A percentile compares a stretch with the other conserved stretches of the same genome.
These are phyloP conservation scores for Colletotrichum echinochloae DNA, from an alignment of 2,329 filamentous ascomycete species.

Conservation along the genomic window DNA sequence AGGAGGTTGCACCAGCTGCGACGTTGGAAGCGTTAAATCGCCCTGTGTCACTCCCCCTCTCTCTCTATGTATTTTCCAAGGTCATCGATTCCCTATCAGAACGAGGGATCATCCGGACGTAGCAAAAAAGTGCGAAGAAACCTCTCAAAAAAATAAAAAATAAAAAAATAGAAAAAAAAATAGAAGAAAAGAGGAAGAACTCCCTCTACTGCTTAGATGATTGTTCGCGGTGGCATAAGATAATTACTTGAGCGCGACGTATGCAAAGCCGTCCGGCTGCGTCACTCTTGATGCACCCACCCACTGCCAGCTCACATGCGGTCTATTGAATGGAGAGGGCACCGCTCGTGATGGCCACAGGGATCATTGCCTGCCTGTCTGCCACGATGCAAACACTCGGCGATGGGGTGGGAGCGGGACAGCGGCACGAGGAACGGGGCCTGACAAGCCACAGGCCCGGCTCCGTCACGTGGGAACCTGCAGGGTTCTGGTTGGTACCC, in stretches of 20 bases:
- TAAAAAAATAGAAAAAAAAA: not conserved
- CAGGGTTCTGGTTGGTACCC: slow-evolving; percentile 37
- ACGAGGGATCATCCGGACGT: not conserved
- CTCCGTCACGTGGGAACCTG: slow-evolving; percentile 36
- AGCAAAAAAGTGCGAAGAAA: not conserved
- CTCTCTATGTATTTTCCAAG: not conserved
- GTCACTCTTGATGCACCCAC: slow-evolving; percentile 8
- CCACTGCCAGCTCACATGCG: slow-evolving; percentile 27
- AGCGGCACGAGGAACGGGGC: slow-evolving; percentile 17
- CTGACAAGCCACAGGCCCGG: not conserved
- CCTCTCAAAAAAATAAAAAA: not conserved
- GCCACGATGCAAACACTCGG: slow-evolving; percentile 7
- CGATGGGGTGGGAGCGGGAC: not conserved
- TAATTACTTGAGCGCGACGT: not conserved
- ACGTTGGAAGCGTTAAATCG: not conserved
- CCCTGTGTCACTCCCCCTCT: not conserved
- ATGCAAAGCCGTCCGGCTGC: not conserved
- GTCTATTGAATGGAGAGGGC: not conserved
- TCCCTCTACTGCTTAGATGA: not conserved
- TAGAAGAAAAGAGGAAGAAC: not conserved
- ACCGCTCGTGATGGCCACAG: slow-evolving; percentile 27
- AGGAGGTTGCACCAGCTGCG: slow-evolving; percentile 1
- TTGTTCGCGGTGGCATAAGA: slow-evolving; percentile 4
- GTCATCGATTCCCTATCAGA: too few relatives aligned
- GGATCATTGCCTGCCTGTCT: not conserved